Evolutionary conservation across 106 monocot genomes (phyloP), one percentile per base, ranked within the genome.

Genomic region (Allium cepa): DNA sequence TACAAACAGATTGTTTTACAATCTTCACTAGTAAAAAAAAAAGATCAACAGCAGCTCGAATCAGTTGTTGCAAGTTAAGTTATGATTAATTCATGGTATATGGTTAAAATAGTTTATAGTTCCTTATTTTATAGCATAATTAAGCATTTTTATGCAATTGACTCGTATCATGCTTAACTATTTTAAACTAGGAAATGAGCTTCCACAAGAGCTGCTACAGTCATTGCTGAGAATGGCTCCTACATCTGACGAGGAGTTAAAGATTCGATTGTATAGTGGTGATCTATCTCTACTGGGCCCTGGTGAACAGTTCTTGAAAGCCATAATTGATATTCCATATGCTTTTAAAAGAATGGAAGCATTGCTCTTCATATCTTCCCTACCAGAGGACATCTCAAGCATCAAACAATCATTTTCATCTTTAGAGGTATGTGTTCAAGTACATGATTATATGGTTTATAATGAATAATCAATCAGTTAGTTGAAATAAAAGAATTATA

Each of bases 321-420:
- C 61, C 13, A 27, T 89, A 49, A 67, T 84, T 45, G 82, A 79
- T 26, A 82, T 89, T 69, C 88, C 84, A 50, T 78, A 69, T 67
- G 88, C 88, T 55, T 89, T 82, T 59, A 82, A 82, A 67, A 57
- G 88, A 50, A 64, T 89, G 67, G 82, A 89, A 52, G 82, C 82
- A 49, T 70, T 89, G 63, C 69, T 84, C 8, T 79, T 79, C 66
- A 89, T 79, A 79, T 50, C 71, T 62, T 76, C 79, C 28, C 71
- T 88, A 17, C 60, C 70, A 71, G 83, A 84, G 70, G 88, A 88
- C 27, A 61, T 67, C 10, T 53, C 76, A 47, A 66, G 26, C 71
- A 53, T 84, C 36, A 84, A 78, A 62, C 72, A 76, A 16, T 75
- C 84, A 55, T 84, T 84, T 61, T 22, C 60, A 55, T 79, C 76